phyloP scores from a whole-genome alignment of 768 basidiomycete genomes.

The Kwoniella dejecticola region DNA sequence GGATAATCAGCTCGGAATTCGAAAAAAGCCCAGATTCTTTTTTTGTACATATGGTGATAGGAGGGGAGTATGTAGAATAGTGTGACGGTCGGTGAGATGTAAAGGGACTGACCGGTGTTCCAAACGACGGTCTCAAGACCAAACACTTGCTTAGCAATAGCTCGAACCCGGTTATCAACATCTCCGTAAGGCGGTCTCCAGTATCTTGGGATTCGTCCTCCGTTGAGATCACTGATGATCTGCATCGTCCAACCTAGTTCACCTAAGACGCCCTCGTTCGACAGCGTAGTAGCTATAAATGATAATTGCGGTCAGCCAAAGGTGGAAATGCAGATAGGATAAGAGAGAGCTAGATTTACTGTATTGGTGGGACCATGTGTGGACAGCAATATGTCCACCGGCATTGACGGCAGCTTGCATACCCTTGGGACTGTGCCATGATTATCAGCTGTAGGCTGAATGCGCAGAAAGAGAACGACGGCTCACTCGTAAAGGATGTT shows the following conservation, averaged over 20 bases:
- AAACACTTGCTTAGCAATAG: constrained; percentile 84
- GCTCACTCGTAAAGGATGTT: constrained; percentile 65
- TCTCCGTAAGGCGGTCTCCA: constrained; percentile 63
- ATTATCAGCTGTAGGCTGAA: not conserved
- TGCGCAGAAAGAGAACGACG: not conserved
- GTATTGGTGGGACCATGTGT: constrained; percentile 57
- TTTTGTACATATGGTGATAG: too few relatives aligned
- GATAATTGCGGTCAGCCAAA: not conserved
- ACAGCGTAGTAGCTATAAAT: constrained; percentile 55
- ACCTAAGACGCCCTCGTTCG: constrained; percentile 68
- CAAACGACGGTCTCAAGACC: constrained; percentile 81
- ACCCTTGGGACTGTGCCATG: constrained; percentile 55
- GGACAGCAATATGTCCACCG: constrained; percentile 55
- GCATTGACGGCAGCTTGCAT: constrained; percentile 63
- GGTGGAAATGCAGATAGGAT: not conserved
- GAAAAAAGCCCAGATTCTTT: too few relatives aligned
- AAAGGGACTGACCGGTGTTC: constrained; percentile 67
- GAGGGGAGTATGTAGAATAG: too few relatives aligned
- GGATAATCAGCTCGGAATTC: not conserved
- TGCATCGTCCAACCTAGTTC: constrained; percentile 81
- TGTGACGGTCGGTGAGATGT: too few relatives aligned
- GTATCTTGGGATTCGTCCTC: constrained; percentile 70
- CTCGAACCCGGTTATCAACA: constrained; percentile 75
- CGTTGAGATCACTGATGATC: constrained; percentile 76
- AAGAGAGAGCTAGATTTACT: constrained; percentile 31